Evolutionary conservation across 495 filamentous ascomycete species (phyloP).

Genomic region (Penicillium bovifimosum): DNA sequence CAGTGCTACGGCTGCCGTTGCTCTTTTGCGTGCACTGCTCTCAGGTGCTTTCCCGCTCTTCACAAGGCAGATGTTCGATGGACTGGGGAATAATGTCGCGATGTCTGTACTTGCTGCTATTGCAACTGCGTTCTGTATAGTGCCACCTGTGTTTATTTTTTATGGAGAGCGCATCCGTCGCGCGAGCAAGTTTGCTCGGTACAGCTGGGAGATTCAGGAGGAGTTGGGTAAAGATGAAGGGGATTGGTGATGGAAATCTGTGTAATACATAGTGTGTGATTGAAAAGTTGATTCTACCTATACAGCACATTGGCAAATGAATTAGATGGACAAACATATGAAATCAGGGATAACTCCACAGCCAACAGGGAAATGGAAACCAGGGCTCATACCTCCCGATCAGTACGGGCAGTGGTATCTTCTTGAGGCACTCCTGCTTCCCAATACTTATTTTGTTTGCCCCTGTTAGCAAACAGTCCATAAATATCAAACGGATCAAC

Average conservation of each 20-base stretch:
- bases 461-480: conserved; percentile 50
- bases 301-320: not conserved
- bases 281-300: not conserved
- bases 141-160: conserved; percentile 38
- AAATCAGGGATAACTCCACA: not conserved
- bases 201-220: conserved; percentile 36
- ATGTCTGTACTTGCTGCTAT: conserved; percentile 41
- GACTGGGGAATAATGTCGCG: conserved; percentile 40
- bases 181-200: conserved; percentile 43
- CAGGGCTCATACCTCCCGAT: not conserved
- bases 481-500: conserved; percentile 63
- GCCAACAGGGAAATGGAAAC: not conserved
- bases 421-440: conserved; percentile 27
- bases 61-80: conserved; percentile 38
- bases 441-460: conserved; percentile 52
- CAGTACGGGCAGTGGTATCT: not conserved
- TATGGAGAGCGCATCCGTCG: conserved; percentile 40
- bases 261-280: not conserved
- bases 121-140: conserved; percentile 41
- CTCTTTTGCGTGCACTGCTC: conserved; percentile 39
- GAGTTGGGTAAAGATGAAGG: conserved; percentile 27
- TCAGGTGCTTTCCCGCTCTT: conserved; percentile 46
- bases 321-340: not conserved
- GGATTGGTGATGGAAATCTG: conserved; percentile 10
- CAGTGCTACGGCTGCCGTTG: conserved; percentile 45